Base-by-base conservation (phyloP, 805 yeast genomes). In the Priceomyces haplophilus region DNA sequence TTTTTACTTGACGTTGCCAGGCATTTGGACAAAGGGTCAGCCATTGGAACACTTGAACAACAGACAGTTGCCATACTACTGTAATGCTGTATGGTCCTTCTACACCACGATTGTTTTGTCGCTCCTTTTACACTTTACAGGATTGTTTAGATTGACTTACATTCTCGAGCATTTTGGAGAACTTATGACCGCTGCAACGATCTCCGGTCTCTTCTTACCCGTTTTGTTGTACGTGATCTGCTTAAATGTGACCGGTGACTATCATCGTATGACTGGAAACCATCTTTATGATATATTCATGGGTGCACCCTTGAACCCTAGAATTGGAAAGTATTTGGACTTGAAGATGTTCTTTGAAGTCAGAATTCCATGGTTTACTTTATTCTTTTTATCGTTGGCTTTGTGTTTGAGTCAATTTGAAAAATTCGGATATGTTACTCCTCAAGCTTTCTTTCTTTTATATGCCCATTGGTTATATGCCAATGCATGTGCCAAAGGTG, bases 281-380 rank as follows among this genome's bases (percentile, higher is more conserved):
- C 84, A 78, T 56, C 64, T 93, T 51, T 91, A 89, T 59, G 99
- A 93, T 65, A 73, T 88, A 58, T 93, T 93, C 71, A 83, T 93
- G 95, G 99, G 99, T 38, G 97, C 97, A 12, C 95, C 97, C 33
- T 78, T 93, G 62, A 93, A 93, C 66, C 99, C 99, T 49, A 78
- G 99, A 62, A 74, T 91, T 59, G 98, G 97, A 33, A 83, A 83
- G 54, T 76, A 91, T 55, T 58, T 70, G 45, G 99, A 93, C 67
- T 73, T 88, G 63, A 93, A 93, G 75, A 88, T 93, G 95, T 93
- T 93, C 66, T 91, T 89, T 62, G 99, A 93, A 67, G 97, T 93
- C 34, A 82, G 99, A 62, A 74, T 93, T 46, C 99, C 99, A 12
- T 93, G 99, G 99, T 93, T 82, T 70, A 87, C 89, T 11, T 68